These are phyloP conservation scores for Striga asiatica DNA, from an alignment of 257 asterid genomes.

Conservation along the genomic window DNA sequence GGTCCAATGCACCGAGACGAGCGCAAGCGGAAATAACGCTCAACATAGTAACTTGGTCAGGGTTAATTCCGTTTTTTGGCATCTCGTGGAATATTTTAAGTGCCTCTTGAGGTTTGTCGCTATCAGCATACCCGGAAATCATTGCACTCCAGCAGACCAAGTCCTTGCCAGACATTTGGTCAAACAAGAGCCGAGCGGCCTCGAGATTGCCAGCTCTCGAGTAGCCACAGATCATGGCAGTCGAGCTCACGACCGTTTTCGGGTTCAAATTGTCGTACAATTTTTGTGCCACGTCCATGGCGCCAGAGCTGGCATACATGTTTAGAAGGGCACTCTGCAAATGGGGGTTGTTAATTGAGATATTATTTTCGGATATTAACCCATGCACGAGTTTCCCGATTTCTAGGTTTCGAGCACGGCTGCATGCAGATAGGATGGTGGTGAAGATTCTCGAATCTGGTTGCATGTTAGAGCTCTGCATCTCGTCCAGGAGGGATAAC, in stretches of 20 bases:
- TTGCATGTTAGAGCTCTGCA: slow-evolving; percentile 36
- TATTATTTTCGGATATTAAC: slow-evolving; percentile 27
- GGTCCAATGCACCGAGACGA: slow-evolving; percentile 54
- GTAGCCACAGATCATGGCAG: slow-evolving; percentile 64
- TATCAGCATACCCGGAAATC: slow-evolving; percentile 69
- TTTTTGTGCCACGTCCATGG: slow-evolving; percentile 50
- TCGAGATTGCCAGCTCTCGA: slow-evolving; percentile 40
- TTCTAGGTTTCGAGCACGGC: slow-evolving; percentile 35
- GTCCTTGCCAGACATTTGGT: slow-evolving; percentile 43
- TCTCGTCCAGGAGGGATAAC: slow-evolving; percentile 44
- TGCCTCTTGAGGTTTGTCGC: slow-evolving; percentile 56
- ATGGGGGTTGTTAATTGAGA: slow-evolving; percentile 35
- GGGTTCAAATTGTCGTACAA: slow-evolving; percentile 40
- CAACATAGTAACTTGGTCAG: slow-evolving; percentile 67
- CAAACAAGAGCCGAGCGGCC: slow-evolving; percentile 50
- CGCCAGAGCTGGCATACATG: slow-evolving; percentile 58
- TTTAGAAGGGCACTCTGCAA: slow-evolving; percentile 50
- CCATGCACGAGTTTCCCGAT: slow-evolving; percentile 40
- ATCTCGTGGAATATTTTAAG: slow-evolving; percentile 46
- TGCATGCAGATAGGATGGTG: slow-evolving; percentile 51
- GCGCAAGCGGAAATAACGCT: slow-evolving; percentile 71
- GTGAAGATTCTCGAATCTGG: slow-evolving; percentile 50
- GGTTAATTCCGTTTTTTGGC: slow-evolving; percentile 43
- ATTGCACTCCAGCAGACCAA: slow-evolving; percentile 80
- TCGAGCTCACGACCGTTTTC: slow-evolving; percentile 48